Evolutionary conservation across 805 yeast genomes (phyloP).

Genomic region (Kuraishia molischiana): DNA sequence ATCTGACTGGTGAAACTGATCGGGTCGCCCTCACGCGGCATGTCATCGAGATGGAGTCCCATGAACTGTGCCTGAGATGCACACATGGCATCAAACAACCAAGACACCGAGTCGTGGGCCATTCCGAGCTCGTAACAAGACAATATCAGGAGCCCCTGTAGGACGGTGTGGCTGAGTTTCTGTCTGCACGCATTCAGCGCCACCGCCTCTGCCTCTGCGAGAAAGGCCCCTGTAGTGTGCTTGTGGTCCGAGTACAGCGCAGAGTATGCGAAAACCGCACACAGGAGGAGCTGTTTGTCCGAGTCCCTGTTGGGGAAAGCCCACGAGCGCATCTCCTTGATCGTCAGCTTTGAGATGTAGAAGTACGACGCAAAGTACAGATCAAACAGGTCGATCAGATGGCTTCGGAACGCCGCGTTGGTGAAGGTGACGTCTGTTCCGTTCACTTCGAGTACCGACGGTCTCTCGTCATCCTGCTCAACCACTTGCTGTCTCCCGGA

Average conservation of each 20-base stretch:
- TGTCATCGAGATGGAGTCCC: conserved; percentile 13
- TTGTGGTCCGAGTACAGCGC: conserved; percentile 11
- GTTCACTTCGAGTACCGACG: conserved; percentile 1
- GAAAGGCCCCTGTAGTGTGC: conserved; percentile 7
- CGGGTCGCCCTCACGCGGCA: conserved; percentile 1
- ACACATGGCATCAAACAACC: conserved; percentile 23
- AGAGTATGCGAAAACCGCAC: conserved; percentile 19
- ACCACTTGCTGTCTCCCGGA: conserved; percentile 21
- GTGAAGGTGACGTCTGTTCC: conserved; percentile 8
- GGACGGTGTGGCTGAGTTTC: conserved; percentile 12
- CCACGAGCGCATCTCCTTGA: conserved; percentile 17
- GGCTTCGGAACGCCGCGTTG: conserved; percentile 3
- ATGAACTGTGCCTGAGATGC: conserved; percentile 18
- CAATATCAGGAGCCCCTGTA: conserved; percentile 18
- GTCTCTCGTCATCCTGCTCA: conserved; percentile 10
- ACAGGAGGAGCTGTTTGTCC: conserved; percentile 17
- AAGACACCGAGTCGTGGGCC: conserved; percentile 20
- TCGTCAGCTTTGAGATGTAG: conserved; percentile 11
- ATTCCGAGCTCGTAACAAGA: conserved; percentile 23
- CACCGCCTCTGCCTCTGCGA: conserved; percentile 15
- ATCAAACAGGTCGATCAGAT: conserved; percentile 12
- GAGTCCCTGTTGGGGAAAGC: conserved; percentile 15
- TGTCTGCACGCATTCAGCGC: conserved; percentile 13
- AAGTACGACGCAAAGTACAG: conserved; percentile 17
- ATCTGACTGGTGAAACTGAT: conserved; percentile 2